Base-by-base conservation (phyloP, 2,329 filamentous ascomycete species). In the Penicillium sp. region DNA sequence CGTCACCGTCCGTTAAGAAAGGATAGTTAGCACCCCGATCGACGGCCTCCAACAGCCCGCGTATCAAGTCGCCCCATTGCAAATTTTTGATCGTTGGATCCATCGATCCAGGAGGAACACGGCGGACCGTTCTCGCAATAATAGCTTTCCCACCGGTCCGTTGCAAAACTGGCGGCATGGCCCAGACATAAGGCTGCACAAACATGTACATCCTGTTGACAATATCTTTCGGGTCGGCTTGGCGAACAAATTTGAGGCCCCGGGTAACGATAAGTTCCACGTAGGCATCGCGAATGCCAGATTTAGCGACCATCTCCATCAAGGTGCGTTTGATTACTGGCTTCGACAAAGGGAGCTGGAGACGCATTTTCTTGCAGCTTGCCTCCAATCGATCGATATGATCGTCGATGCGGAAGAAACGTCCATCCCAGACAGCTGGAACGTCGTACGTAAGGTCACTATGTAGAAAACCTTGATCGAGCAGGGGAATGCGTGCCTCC, bases 391-490 rank as follows among this genome's bases (percentile, higher is more conserved):
- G 79, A 26, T 69, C 67, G 2, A 84, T 66, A 62, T 84, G 83
- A 57, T 84, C 81, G 49, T 84, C 80, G 0, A 85, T 78, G 0
- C 82, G 82, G 72, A 85, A 84, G 67, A 82, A 82, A 1, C 79
- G 80, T 0, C 82, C 81, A 55, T 84, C 81, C 83, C 83, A 85
- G 28, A 84, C 80, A 0, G 82, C 70, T 0, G 82, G 81, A 0
- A 85, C 83, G 53, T 85, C 82, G 67, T 85, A 85, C 0, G 83
- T 85, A 1, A 85, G 67, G 51, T 85, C 83, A 70, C 81, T 80
- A 68, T 82, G 82, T 66, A 84, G 70, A 68, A 85, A 85, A 19
- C 83, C 83, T 70, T 85, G 79, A 64, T 85, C 83, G 0, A 82
- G 66, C 0, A 85, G 69, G 1, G 83, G 83, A 22, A 85, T 83